Base-by-base conservation (phyloP, 2,329 filamentous ascomycete genomes). In the Clonostachys rosea region DNA sequence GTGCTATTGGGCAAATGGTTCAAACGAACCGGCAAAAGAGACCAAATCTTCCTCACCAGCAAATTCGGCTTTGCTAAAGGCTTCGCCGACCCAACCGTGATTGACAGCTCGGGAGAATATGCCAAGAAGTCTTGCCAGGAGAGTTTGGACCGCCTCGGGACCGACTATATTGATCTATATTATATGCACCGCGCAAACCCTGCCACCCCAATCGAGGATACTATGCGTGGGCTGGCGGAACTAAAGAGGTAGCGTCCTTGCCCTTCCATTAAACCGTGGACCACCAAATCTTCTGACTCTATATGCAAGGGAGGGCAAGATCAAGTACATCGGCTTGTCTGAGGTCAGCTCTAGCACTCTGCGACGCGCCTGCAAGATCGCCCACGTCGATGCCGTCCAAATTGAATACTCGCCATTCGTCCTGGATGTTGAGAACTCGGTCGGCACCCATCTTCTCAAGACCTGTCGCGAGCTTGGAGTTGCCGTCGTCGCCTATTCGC, bases 401-500 rank as follows among this genome's bases (percentile, higher is more conserved):
- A 65, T 74, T 39, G 76, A 79, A 56, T 63, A 78, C 36, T 74
- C 68, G 17, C 59, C 77, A 35, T 75, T 66, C 55, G 54, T 59
- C 13, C 68, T 65, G 2, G 73, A 76, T 24, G 24, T 24, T 24
- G 24, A 24, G 24, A 24, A 24, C 5, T 60, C 70, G 12, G 59
- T 76, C 34, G 56, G 55, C 33, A 74, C 76, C 51, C 74, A 76
- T 2, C 59, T 79, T 10, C 68, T 72, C 4, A 66, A 66, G 9
- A 71, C 75, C 0, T 84, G 80, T 54, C 71, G 68, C 0, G 76
- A 91, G 60, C 66, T 86, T 36, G 69, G 71, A 42, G 87, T 91
- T 49, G 79, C 84, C 0, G 66, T 90, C 40, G 65, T 89, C 18
- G 84, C 84, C 1, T 89, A 89, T 66, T 84, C 24, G 24, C 24